Evolutionary conservation across 2,329 filamentous ascomycete genomes (phyloP), one percentile per base, ranked within the genome.

Genomic region (Fusarium sp.): DNA sequence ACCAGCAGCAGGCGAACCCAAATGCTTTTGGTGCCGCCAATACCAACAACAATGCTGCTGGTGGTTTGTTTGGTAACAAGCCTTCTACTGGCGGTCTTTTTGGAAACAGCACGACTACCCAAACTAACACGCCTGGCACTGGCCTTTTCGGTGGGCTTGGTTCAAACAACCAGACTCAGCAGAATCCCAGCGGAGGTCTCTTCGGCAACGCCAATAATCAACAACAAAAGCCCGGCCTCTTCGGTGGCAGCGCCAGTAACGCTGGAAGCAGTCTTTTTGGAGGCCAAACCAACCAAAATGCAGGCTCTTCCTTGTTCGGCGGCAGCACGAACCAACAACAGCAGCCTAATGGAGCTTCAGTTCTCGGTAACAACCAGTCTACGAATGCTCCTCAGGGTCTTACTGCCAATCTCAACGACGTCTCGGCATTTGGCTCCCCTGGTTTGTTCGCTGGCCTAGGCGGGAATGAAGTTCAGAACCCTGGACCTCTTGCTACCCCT

Each of bases 401-500:
- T 55, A 92, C 90, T 31, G 88, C 93, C 6, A 95, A 92, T 58
- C 85, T 96, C 52, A 88, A 87, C 57, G 92, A 94, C 63, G 82
- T 88, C n/a, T 92, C 91, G 48, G 94, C 96, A 0, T 99, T 96
- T 71, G 95, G 95, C 36, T 93, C 91, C 49, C 86, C 91, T 41
- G 92, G 92, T 2, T 83, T 99, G 17, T 98, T 98, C 75, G 86
- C 88, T 29, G 89, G 88, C 49, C 79, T 97, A 14, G 82, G 82
- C 66, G 82, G 72, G 72, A 87, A 71, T 77, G 91, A 77, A 78
- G 78, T 80, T 49, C 83, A 75, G 74, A 93, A 93, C 69, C 91
- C 93, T 4, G 95, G 95, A 3, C 95, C 96, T 4, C 83, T 99
- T 63, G 95, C 94, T 9, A 98, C 94, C 1, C 95, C 96, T 0